These are phyloP conservation scores for Meyerozyma athensensis DNA, from an alignment of 1,139 yeast genomes.

Conservation along the genomic window DNA sequence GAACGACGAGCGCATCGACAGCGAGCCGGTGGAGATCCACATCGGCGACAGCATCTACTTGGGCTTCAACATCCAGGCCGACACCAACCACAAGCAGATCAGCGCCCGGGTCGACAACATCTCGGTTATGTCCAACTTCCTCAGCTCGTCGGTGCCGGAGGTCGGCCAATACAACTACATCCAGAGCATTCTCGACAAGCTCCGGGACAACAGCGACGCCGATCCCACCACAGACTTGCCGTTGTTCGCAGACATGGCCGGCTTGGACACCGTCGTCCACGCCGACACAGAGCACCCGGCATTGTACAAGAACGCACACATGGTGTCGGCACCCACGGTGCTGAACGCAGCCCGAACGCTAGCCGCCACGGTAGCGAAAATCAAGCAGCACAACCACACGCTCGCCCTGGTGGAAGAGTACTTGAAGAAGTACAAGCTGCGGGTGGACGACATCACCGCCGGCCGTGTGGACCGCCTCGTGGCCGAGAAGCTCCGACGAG, in stretches of 20 bases:
- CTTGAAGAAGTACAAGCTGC: constrained; percentile 24
- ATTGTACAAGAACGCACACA: constrained; percentile 57
- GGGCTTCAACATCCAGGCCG: constrained; percentile 88
- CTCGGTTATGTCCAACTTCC: constrained; percentile 44
- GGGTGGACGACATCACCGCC: constrained; percentile 27
- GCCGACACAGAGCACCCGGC: constrained; percentile 62
- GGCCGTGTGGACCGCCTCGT: constrained; percentile 18
- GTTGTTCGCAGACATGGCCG: constrained; percentile 7
- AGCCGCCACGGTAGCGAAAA: constrained; percentile 24
- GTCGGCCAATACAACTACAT: constrained; percentile 11
- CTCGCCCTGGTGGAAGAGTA: constrained; percentile 28
- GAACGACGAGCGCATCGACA: constrained; percentile 65
- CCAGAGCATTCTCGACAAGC: constrained; percentile 5
- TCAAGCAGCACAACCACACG: constrained; percentile 35
- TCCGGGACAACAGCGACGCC: constrained; percentile 1
- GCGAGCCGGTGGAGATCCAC: constrained; percentile 60
- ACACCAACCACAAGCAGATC: constrained; percentile 78
- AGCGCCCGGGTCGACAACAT: constrained; percentile 75
- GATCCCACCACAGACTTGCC: constrained; percentile 2
- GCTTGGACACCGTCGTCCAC: constrained; percentile 59
- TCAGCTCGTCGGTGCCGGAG: background rate
- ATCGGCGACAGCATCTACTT: constrained; percentile 79
- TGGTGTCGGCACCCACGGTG: constrained; percentile 50
- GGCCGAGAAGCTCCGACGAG: background rate
- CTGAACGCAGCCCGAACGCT: constrained; percentile 33